Conservation (phyloP, 139 green algal genomes). For the Prasinococcaceae sp. region DNA sequence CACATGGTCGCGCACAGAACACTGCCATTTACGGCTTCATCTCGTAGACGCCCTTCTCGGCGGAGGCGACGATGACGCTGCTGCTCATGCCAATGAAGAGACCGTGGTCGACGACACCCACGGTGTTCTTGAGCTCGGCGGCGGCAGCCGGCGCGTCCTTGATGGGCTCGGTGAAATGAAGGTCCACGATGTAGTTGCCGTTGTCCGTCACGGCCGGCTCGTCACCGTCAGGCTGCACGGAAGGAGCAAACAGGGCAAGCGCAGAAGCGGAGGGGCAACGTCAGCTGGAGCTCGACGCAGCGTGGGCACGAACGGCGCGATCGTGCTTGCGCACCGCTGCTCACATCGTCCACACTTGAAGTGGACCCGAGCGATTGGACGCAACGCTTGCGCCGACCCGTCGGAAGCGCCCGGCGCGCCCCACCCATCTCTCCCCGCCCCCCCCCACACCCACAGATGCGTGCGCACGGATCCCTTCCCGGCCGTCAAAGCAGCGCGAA, state of each 20-base stretch:
- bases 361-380: too few relatives aligned
- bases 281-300: background rate
- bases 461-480: too few relatives aligned
- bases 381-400: too few relatives aligned
- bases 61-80: conserved; percentile 82
- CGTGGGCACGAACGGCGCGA: background rate
- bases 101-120: conserved; percentile 95
- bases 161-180: conserved; percentile 73
- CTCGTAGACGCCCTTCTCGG: conserved; percentile 69
- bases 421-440: too few relatives aligned
- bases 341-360: too few relatives aligned
- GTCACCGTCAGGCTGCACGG: conserved; percentile 46
- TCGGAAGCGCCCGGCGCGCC: too few relatives aligned
- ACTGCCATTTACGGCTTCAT: conserved; percentile 10
- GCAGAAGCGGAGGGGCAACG: background rate
- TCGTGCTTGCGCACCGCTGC: too few relatives aligned
- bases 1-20: background rate
- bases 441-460: too few relatives aligned
- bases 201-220: conserved; percentile 97
- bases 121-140: conserved; percentile 62
- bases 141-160: conserved; percentile 37
- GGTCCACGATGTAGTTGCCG: conserved; percentile 97
- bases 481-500: too few relatives aligned
- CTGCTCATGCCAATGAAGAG: conserved; percentile 95
- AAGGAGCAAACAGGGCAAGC: background rate